Base-by-base conservation (phyloP, 257 asterid genomes). In the Catharanthus roseus region DNA sequence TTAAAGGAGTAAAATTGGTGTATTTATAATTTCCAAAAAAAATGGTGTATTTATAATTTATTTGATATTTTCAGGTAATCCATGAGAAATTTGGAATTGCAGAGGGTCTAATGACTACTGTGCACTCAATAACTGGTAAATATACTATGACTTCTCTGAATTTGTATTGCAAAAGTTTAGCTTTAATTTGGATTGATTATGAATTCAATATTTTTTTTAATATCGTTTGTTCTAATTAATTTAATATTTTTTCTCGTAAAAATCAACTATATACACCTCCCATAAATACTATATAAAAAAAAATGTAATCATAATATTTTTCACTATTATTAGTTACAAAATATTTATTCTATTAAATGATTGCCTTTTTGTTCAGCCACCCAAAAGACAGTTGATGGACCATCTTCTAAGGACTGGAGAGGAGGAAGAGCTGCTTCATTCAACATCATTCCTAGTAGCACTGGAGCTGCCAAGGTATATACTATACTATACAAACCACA, bases 341-440 rank as follows among this genome's bases (percentile, higher is more conserved):
- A n/a, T n/a, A n/a, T n/a, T n/a, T n/a, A n/a, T n/a, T n/a, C n/a
- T n/a, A n/a, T n/a, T n/a, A n/a, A n/a, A n/a, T n/a, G n/a, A n/a
- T n/a, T n/a, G n/a, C 6, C 6, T 69, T n/a, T 70, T 41, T 51
- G 18, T 77, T 11, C 28, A 85, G 87, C 91, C 28, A 85, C 93
- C 60, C 96, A 89, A 71, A 89, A 87, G 81, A 89, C 96, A 9
- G 96, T 89, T 26, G 96, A 89, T 79, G 96, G 96, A 28, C 96
- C 96, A 24, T 89, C 96, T 19, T 79, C 78, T 81, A 89, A 89
- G 90, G 96, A 89, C 86, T 89, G 96, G 95, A 86, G 95, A 79
- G 95, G 96, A 76, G 96, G 96, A 81, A 87, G 96, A 72, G 96
- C 95, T 54, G 96, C 96, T 50, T 87, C 96, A 45, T 89, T 87